Evolutionary conservation across 495 filamentous ascomycete genomes (phyloP).

Genomic region (Xylaria longipes): DNA sequence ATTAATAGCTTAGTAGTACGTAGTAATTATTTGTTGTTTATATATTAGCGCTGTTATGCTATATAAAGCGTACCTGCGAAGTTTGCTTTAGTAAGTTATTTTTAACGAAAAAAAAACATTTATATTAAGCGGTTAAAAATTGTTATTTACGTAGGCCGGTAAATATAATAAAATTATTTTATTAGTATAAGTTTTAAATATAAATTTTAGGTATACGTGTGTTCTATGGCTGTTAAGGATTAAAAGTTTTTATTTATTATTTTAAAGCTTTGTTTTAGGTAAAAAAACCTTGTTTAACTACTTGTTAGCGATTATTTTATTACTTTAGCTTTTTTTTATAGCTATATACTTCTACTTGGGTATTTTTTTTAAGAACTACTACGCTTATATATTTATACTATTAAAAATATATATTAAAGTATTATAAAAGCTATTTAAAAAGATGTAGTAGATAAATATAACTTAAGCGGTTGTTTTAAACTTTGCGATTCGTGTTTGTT

Average conservation of each 20-base stretch:
- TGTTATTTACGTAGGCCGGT: not conserved
- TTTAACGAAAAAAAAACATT: not conserved
- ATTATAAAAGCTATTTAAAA: not conserved
- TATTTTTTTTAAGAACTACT: no score
- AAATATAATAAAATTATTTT: no score
- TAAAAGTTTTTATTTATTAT: not conserved
- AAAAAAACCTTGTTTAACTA: no score
- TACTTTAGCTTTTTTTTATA: no score
- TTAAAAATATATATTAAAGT: no score
- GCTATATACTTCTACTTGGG: no score
- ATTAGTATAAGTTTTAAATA: not conserved
- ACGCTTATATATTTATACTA: not conserved
- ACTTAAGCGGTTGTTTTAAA: not conserved
- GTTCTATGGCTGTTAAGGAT: not conserved
- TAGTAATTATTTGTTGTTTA: no score
- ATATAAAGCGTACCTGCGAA: not conserved
- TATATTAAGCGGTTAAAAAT: not conserved
- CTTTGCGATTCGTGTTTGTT: not conserved
- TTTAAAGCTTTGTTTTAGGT: not conserved
- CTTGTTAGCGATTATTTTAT: no score
- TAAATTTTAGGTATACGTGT: not conserved
- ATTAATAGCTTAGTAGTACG: no score
- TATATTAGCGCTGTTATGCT: no score
- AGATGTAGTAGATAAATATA: not conserved
- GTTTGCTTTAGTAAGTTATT: not conserved